Evolutionary conservation across 2,329 filamentous ascomycete species (phyloP).

Genomic region (Beauveria medogensis): DNA sequence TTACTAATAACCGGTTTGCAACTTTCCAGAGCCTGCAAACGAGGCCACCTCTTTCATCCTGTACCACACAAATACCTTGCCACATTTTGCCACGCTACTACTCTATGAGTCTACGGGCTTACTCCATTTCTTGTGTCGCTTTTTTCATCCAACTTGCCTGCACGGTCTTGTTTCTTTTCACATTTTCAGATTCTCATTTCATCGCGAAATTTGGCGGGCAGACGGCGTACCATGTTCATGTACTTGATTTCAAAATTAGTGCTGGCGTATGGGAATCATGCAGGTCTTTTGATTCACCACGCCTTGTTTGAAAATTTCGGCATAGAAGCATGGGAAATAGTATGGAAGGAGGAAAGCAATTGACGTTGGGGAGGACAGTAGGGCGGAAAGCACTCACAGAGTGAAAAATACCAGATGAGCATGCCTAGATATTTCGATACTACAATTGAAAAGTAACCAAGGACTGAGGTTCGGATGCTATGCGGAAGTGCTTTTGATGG

Average conservation of each 20-base stretch:
- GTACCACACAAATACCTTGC: neutral
- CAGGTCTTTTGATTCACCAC: conserved; percentile 25
- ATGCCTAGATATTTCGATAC: conserved; percentile 8
- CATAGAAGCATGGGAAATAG: conserved; percentile 1
- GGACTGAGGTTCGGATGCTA: neutral
- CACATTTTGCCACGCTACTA: neutral
- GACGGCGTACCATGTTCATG: conserved; percentile 11
- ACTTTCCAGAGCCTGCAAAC: neutral
- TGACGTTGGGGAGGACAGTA: neutral
- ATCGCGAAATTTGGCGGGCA: conserved; percentile 12
- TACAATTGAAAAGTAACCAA: conserved; percentile 4
- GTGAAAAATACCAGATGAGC: conserved; percentile 11
- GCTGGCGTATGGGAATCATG: conserved; percentile 21
- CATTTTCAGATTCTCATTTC: conserved; percentile 1
- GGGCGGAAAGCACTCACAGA: neutral
- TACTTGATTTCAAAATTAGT: conserved; percentile 7
- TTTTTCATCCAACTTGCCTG: conserved; percentile 2
- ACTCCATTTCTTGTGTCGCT: neutral
- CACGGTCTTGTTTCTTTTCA: neutral
- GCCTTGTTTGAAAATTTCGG: conserved; percentile 11
- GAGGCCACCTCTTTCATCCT: conserved; percentile 6
- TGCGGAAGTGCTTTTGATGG: neutral
- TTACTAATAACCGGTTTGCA: conserved; percentile 1
- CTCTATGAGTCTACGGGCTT: neutral
- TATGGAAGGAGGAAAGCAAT: neutral